Base-by-base conservation (phyloP, 2,329 filamentous ascomycete genomes). In the Fusarium illudens region DNA sequence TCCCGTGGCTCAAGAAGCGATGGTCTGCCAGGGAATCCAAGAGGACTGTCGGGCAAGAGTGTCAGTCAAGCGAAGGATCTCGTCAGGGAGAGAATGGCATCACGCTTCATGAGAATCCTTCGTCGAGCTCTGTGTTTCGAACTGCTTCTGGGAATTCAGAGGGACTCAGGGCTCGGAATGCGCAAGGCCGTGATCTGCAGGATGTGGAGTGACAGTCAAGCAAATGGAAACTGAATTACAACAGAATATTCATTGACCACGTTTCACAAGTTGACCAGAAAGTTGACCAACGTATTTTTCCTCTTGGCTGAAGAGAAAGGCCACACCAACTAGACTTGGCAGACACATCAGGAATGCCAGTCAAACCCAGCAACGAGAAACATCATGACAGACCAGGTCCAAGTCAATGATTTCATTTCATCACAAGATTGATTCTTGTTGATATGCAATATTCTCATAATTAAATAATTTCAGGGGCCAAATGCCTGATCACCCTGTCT, bases 71-170 rank as follows among this genome's bases (percentile, higher is more conserved):
- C 1, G 58, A 44, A 2, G 53, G 29, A 0, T 48, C 57, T n/a
- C 9, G 22, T 8, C 22, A 27, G 6, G 62, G 44, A 13, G 48
- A 51, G 10, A 25, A 64, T 22, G 66, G 53, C 2, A 27, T 86
- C 20, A 70, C 78, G n/a, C 67, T 87, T 36, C 81, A 85, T 62
- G 77, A 83, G 25, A 71, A 86, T 66, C 83, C 84, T 1, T 89
- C 87, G 2, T 89, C 88, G 6, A 89, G 86, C 2, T 90, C 87
- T 0, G 88, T 90, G 0, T 90, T 90, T 65, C 80, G 84, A 9
- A 90, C 88, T 1, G 84, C 30, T 0, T 72, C 68, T 17, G 64
- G 57, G 10, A 59, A 57, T 10, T 64, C 54, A 2, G 52, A 25
- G 11, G 58, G 58, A 4, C 46, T 72, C n/a, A 60, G 71, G 15